Conservation (phyloP, 495 filamentous ascomycete species). For the Parathielavia hyrcaniae region DNA sequence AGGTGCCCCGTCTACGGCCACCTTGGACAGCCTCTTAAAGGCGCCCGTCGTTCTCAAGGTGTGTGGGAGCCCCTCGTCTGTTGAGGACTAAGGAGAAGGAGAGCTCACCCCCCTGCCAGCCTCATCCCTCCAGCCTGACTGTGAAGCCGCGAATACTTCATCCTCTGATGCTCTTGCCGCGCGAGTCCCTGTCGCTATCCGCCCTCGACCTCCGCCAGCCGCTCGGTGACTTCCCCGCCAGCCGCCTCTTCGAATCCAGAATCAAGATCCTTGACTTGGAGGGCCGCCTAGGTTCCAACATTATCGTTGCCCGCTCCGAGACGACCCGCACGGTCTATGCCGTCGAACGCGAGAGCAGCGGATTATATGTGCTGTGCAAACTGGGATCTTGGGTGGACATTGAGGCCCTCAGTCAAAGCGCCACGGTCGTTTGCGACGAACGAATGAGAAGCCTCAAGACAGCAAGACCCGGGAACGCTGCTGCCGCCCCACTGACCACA, state of each 20-base stretch:
- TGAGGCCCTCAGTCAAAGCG: constrained; percentile 39
- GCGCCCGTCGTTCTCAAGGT: constrained; percentile 46
- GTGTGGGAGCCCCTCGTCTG: neutral
- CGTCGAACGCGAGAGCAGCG: constrained; percentile 61
- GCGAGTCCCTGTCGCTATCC: constrained; percentile 53
- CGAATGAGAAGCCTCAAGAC: constrained; percentile 19
- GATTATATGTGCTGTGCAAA: constrained; percentile 65
- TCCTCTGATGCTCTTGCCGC: constrained; percentile 56
- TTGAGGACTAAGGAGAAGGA: neutral
- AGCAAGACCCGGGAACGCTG: constrained; percentile 6
- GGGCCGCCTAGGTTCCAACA: constrained; percentile 45
- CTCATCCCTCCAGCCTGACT: constrained; percentile 51
- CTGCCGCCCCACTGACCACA: constrained; percentile 29
- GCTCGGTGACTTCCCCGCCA: constrained; percentile 45
- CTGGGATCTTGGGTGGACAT: constrained; percentile 60
- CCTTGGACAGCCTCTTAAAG: constrained; percentile 44
- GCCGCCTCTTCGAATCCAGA: constrained; percentile 53
- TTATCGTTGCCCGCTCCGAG: constrained; percentile 63
- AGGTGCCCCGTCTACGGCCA: constrained; percentile 24
- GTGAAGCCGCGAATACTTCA: constrained; percentile 55
- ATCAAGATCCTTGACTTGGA: constrained; percentile 58
- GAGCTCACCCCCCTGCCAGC: constrained; percentile 38
- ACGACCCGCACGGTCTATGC: constrained; percentile 56
- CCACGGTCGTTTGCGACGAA: constrained; percentile 37
- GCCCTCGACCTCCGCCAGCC: constrained; percentile 53